Conservation (phyloP, 2,329 filamentous ascomycete species). For the Chalaropsis ovoidea region DNA sequence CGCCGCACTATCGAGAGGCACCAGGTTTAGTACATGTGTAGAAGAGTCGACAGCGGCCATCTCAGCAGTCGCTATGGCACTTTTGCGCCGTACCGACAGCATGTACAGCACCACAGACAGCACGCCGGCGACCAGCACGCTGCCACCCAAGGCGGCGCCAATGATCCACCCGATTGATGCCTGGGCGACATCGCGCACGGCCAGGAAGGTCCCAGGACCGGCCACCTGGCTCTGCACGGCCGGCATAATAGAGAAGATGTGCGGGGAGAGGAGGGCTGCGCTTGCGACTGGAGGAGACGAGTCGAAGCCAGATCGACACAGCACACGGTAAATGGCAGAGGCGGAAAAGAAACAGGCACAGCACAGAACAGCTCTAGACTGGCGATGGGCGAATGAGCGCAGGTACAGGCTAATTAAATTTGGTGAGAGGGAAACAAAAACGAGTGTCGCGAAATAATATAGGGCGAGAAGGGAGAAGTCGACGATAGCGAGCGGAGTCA, state of each 20-base stretch:
- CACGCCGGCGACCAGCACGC: conserved; percentile 37
- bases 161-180: conserved; percentile 34
- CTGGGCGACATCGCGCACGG: background rate
- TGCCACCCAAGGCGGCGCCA: conserved; percentile 41
- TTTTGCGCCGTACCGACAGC: conserved; percentile 31
- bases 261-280: background rate
- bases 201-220: background rate
- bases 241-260: conserved; percentile 5
- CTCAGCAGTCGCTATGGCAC: conserved; percentile 12
- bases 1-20: conserved; percentile 6
- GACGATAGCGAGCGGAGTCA: background rate
- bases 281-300: too few relatives aligned
- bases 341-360: background rate
- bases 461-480: conserved; percentile 8
- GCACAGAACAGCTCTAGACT: background rate
- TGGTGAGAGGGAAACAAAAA: background rate
- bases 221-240: conserved; percentile 20
- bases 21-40: background rate
- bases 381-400: background rate
- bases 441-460: conserved; percentile 12
- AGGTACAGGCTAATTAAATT: background rate
- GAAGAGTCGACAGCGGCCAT: conserved; percentile 9
- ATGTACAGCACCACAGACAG: conserved; percentile 39
- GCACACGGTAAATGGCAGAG: background rate
- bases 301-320: background rate